phyloP scores from a whole-genome alignment of 2,329 filamentous ascomycete genomes.

The Albifimbria verrucaria region DNA sequence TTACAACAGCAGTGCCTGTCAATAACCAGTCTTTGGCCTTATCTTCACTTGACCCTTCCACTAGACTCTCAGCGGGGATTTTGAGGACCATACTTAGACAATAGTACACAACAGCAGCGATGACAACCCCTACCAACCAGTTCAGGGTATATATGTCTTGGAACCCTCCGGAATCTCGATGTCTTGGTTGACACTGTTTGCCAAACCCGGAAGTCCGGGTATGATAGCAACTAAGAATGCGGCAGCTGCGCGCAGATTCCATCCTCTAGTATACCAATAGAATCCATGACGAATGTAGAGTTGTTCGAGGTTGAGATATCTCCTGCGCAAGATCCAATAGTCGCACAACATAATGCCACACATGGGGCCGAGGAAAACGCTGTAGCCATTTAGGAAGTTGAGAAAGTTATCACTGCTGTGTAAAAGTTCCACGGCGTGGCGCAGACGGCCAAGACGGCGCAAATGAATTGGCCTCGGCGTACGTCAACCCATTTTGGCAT shows the following conservation, averaged over 20 bases:
- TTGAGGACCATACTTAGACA: constrained; percentile 3
- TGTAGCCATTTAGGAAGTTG: constrained; percentile 30
- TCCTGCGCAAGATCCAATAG: constrained; percentile 34
- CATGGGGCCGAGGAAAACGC: constrained; percentile 34
- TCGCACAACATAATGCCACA: constrained; percentile 32
- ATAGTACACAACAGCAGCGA: constrained; percentile 10
- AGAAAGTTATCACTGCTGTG: constrained; percentile 10
- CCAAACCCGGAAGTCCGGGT: constrained; percentile 19
- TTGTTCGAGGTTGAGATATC: constrained; percentile 30
- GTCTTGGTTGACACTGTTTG: constrained; percentile 14
- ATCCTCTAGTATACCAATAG: constrained; percentile 27
- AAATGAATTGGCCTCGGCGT: constrained; percentile 41
- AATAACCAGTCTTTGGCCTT: constrained; percentile 6
- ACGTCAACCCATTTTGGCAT: constrained; percentile 52
- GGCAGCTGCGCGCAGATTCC: constrained; percentile 26
- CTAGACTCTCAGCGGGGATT: constrained; percentile 4
- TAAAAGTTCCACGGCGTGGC: constrained; percentile 15
- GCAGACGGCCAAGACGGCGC: constrained; percentile 10
- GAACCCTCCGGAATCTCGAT: constrained; percentile 9
- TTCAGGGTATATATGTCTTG: constrained; percentile 19
- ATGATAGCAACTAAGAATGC: constrained; percentile 26
- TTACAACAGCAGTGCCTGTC: constrained; percentile 1
- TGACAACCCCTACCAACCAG: constrained; percentile 16
- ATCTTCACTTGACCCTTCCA: constrained; percentile 4
- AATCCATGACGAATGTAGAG: constrained; percentile 31